Evolutionary conservation across 2,329 filamentous ascomycete genomes (phyloP), one percentile per base, ranked within the genome.

Genomic region (Fusarium humuli): DNA sequence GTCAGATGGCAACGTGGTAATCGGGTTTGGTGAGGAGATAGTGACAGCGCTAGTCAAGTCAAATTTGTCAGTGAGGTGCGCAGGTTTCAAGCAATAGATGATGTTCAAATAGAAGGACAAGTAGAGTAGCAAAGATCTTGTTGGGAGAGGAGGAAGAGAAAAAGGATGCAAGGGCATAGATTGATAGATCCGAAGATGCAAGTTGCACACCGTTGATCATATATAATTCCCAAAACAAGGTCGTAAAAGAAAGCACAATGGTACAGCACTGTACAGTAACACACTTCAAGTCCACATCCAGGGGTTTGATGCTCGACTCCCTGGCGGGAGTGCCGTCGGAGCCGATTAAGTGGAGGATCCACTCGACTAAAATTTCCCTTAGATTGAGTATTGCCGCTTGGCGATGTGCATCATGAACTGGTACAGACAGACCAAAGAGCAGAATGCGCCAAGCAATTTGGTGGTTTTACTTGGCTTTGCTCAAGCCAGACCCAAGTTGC

Each of bases 311-410:
- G 62, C 70, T 76, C 73, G 73, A 74, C 67, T 73, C 65, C 69
- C 69, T 74, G 69, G 62, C 69, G 65, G 71, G 67, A 66, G 68
- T 74, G 73, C 72, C 73, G 71, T 77, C 70, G 71, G 74, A 74
- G 67, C 65, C 73, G 73, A 75, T 75, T 65, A 65, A 73, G 73
- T 75, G 64, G 72, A 71, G 62, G 72, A 66, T 72, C 75, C 75
- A 73, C 75, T 73, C 65, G 67, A 75, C 74, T 75, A 72, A 69
- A 74, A 71, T 75, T 76, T 72, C 70, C 73, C 62, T 72, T 57
- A 70, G 72, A 74, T 75, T 74, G 72, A 74, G 68, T 74, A 64
- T 75, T 75, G 75, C 77, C 76, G 73, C 77, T 78, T 77, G 77
- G 76, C 76, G 69, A 77, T 74, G 61, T 74, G 69, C 70, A 77